Evolutionary conservation across 2,329 filamentous ascomycete species (phyloP).

Genomic region (Alternaria brassicicola): DNA sequence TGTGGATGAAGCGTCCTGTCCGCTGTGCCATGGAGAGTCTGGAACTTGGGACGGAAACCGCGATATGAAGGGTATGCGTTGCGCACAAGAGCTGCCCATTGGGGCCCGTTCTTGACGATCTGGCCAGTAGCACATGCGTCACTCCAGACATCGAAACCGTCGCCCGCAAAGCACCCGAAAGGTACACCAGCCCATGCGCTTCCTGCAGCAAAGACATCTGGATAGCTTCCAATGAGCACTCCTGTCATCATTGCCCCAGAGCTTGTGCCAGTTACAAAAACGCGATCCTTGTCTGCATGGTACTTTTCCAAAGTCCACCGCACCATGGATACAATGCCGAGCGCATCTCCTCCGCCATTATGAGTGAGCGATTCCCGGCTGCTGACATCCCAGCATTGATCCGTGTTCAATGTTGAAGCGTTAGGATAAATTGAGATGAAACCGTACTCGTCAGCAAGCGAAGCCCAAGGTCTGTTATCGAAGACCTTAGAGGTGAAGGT

Average conservation of each 20-base stretch:
- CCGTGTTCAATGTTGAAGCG: conserved; percentile 30
- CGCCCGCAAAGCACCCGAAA: conserved; percentile 46
- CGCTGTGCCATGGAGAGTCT: conserved; percentile 38
- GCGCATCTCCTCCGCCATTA: conserved; percentile 42
- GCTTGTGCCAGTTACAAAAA: conserved; percentile 44
- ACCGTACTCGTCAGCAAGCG: conserved; percentile 40
- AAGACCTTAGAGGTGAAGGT: conserved; percentile 26
- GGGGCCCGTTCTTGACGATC: conserved; percentile 37
- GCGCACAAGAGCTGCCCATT: conserved; percentile 40
- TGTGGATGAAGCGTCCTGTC: conserved; percentile 40
- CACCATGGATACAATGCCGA: conserved; percentile 44
- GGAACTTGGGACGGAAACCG: conserved; percentile 41
- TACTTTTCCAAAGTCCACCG: conserved; percentile 39
- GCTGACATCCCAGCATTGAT: conserved; percentile 47
- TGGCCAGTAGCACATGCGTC: conserved; percentile 41
- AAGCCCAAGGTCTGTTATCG: conserved; percentile 35
- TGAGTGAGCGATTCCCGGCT: conserved; percentile 42
- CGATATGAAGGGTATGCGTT: conserved; percentile 40
- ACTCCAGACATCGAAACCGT: conserved; percentile 42
- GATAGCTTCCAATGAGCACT: conserved; percentile 42
- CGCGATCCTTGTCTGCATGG: conserved; percentile 33
- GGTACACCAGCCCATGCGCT: conserved; percentile 44
- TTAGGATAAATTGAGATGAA: conserved; percentile 46
- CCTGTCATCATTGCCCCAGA: conserved; percentile 48
- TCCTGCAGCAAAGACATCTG: conserved; percentile 44